Base-by-base conservation (phyloP, 108 stramenopile species). In the Cyclotella choctawhatcheeana region DNA sequence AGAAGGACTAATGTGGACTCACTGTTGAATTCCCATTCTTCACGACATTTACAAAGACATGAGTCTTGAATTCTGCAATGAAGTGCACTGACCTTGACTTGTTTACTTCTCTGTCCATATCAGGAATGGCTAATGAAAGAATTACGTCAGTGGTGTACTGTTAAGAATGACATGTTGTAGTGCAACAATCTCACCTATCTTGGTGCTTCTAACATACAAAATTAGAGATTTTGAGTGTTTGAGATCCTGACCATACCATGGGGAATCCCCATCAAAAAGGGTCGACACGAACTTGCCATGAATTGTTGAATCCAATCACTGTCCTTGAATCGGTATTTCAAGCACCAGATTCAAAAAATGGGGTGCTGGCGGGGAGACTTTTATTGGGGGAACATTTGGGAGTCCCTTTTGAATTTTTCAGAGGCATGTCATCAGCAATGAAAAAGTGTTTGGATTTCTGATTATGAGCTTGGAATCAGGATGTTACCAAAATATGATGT, bases 181-280 rank as follows among this genome's bases (percentile, higher is more conserved):
- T 4, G 18, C n/a, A n/a, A 48, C 12, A n/a, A 48, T n/a, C 47
- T n/a, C 47, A 48, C 47, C 40, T 35, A 89, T 79, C 60, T 58
- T 50, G 24, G 72, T 50, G 13, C 43, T 67, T 18, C 78, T 82
- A 47, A 88, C 53, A 61, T 61, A 66, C 8, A 95, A 59, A 8
- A 54, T 71, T 8, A 95, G 50, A 17, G 67, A 58, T 67, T 93
- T 95, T 27, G 74, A 63, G 37, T 77, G 67, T 33, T 50, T 67
- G 17, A 90, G 72, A 73, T 95, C 94, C 73, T 93, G 90, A 16
- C 94, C 94, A 71, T 95, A 95, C 40, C 73, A 64, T 43, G 92
- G 75, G 40, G 61, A 80, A 14, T 92, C 94, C 18, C 92, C 94
- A 27, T n/a, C n/a, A n/a, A n/a, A n/a, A n/a, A n/a, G n/a, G n/a